These are phyloP conservation scores for Pseudopithomyces maydicus DNA, from an alignment of 2,329 filamentous ascomycete species.

Conservation along the genomic window DNA sequence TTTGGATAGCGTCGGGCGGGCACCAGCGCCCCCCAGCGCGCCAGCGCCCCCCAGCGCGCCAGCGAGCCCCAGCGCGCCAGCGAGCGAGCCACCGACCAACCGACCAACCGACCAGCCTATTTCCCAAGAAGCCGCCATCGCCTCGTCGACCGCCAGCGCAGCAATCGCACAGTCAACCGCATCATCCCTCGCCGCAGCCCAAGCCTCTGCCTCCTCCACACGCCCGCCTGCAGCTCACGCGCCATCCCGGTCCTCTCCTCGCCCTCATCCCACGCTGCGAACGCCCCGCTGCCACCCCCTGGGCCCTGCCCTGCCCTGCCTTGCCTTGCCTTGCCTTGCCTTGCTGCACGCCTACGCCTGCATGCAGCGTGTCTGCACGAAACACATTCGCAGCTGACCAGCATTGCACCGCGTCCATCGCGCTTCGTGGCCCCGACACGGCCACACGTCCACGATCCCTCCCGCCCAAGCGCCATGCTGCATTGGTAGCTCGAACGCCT, in stretches of 20 bases:
- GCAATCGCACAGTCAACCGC: constrained; percentile 7
- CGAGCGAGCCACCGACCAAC: too few species aligned
- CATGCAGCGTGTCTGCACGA: constrained; percentile 15
- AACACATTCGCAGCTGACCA: constrained; percentile 16
- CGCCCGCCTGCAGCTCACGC: constrained; percentile 1
- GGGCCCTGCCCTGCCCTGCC: not conserved
- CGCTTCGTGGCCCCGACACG: constrained; percentile 33
- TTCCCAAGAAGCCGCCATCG: not conserved
- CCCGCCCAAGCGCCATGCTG: constrained; percentile 28
- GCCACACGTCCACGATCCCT: constrained; percentile 26
- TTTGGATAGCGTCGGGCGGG: not conserved
- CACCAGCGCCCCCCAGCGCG: not conserved
- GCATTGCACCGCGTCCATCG: constrained; percentile 29
- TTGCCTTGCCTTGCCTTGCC: not conserved
- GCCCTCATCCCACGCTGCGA: not conserved
- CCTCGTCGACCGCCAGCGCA: constrained; percentile 15
- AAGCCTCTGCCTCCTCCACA: not conserved
- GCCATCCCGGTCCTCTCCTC: not conserved
- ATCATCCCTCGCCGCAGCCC: not conserved
- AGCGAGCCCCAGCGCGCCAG: too few species aligned
- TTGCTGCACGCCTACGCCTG: constrained; percentile 1
- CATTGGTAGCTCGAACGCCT: constrained; percentile 28
- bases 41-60: not conserved
- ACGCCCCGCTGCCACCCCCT: constrained; percentile 1
- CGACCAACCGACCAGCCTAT: not conserved